Percentiles rank a stretch among this genome's conserved stretches.
These are phyloP conservation scores for Alternaria sp. DNA, from an alignment of 2,329 filamentous ascomycete species.

Conservation along the genomic window DNA sequence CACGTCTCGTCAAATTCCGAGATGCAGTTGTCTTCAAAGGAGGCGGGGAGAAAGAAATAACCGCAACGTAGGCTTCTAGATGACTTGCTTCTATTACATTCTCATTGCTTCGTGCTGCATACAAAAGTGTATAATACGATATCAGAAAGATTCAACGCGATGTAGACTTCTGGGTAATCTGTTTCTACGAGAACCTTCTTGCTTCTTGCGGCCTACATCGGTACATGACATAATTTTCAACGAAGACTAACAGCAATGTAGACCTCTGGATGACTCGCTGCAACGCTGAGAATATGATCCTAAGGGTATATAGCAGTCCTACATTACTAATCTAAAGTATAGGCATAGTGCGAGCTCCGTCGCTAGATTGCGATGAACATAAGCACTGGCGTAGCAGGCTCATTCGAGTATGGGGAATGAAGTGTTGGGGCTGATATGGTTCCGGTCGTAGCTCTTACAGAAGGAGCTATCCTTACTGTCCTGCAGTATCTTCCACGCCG, in stretches of 20 bases:
- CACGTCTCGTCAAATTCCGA: background rate
- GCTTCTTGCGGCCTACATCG: background rate
- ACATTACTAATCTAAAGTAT: rapidly evolving
- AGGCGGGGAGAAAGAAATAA: background rate
- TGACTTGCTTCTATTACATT: background rate
- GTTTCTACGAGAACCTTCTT: background rate
- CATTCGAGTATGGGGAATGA: background rate
- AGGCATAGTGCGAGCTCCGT: background rate
- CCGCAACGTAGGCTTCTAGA: background rate
- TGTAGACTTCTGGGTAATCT: background rate
- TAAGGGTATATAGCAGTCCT: background rate
- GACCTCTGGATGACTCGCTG: background rate
- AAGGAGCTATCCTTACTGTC: background rate
- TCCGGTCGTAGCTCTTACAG: background rate
- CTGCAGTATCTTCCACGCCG: background rate
- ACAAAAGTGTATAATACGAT: background rate
- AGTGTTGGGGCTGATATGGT: background rate
- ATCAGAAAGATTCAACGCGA: background rate
- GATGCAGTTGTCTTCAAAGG: background rate
- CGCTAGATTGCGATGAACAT: background rate
- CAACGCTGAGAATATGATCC: no score
- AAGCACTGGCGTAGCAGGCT: background rate
- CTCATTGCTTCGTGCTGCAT: no score
- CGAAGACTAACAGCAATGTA: background rate
- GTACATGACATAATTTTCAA: rapidly evolving